Conservation (phyloP, 192 early-diverging fungal species). For the Geosiphon pyriformis region DNA sequence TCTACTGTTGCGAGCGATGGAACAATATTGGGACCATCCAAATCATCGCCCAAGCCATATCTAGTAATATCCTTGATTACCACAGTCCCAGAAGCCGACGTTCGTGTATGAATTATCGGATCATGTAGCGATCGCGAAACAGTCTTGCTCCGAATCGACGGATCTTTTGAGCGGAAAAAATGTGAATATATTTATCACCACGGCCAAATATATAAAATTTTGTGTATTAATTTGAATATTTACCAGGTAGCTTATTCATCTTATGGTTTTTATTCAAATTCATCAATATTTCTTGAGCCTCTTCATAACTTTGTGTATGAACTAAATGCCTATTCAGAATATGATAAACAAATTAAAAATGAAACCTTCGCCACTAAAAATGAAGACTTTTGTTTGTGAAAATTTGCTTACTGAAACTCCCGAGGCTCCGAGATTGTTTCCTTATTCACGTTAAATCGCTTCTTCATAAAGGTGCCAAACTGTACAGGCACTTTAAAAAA, state of each 20-base stretch:
- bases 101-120: too few species aligned
- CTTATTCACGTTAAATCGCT: constrained; percentile 12
- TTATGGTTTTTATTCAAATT: constrained; percentile 32
- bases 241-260: constrained; percentile 39
- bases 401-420: constrained; percentile 10
- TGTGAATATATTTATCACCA: background rate
- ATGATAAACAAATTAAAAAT: background rate
- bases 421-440: constrained; percentile 9
- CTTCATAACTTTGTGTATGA: constrained; percentile 36
- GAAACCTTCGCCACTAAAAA: background rate
- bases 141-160: too few species aligned
- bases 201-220: background rate
- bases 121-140: too few species aligned
- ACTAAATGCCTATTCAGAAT: constrained; percentile 28
- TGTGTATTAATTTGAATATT: constrained; percentile 12
- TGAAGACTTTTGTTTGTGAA: background rate
- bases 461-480: constrained; percentile 25
- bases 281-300: constrained; percentile 35
- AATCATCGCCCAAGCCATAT: background rate
- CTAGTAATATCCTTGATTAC: background rate
- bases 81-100: background rate
- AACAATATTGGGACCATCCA: background rate
- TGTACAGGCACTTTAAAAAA: constrained; percentile 17
- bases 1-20: constrained; percentile 52
- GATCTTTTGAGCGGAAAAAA: background rate